These are phyloP conservation scores for Citrullus colocynthis DNA, from an alignment of 306 rosid genomes.

Conservation along the genomic window DNA sequence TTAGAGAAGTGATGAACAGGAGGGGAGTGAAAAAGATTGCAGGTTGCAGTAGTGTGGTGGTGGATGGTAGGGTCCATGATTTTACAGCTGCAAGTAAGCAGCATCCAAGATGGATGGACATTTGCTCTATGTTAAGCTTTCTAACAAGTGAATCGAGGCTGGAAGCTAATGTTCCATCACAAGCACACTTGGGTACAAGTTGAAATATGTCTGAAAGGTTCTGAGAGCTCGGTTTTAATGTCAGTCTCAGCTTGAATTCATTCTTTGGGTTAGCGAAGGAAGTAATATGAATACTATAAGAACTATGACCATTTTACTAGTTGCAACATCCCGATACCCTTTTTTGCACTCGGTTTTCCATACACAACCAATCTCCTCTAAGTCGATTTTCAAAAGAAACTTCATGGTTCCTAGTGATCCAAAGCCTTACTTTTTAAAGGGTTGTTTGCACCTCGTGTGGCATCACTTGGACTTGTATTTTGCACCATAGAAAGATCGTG, in stretches of 20 bases:
- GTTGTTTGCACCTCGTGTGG: background rate
- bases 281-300: background rate
- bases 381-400: background rate
- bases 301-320: background rate
- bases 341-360: background rate
- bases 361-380: background rate
- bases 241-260: background rate
- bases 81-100: conserved; percentile 29
- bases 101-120: conserved; percentile 36
- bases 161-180: conserved; percentile 3
- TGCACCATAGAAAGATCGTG: background rate
- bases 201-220: background rate
- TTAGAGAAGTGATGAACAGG: conserved; percentile 35
- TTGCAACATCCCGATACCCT: background rate
- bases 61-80: conserved; percentile 30
- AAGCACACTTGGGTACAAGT: background rate
- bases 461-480: background rate
- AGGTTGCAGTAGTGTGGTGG: conserved; percentile 27
- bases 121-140: conserved; percentile 16
- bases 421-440: background rate
- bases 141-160: conserved; percentile 23
- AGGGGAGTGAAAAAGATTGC: conserved; percentile 43
- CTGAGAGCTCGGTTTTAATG: background rate
- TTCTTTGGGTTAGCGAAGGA: background rate
- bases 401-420: background rate